These are phyloP conservation scores for Rheum nobile DNA, from an alignment of 148 eudicot genomes.

Conservation along the genomic window DNA sequence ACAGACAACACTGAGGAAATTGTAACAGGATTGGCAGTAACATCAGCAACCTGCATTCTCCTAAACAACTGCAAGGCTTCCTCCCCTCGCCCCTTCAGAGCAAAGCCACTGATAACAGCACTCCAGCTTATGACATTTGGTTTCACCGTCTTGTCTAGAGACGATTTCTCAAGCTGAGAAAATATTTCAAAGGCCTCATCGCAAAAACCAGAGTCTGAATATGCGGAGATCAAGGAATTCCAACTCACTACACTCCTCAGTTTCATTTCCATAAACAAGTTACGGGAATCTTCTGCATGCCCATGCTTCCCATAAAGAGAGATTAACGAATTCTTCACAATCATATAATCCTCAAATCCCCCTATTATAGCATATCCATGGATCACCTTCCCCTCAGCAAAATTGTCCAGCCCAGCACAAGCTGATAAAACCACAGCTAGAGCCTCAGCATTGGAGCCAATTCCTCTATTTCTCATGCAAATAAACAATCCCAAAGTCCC, in stretches of 20 bases:
- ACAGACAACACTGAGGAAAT: conserved; percentile 32
- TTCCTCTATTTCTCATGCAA: conserved; percentile 31
- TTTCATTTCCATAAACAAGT: conserved; percentile 32
- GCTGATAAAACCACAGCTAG: conserved; percentile 56
- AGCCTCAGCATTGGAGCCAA: conserved; percentile 35
- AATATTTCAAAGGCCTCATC: conserved; percentile 42
- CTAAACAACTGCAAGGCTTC: conserved; percentile 30
- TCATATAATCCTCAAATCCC: conserved; percentile 37
- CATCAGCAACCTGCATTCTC: conserved; percentile 38
- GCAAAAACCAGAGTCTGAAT: conserved; percentile 45
- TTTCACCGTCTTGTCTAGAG: conserved; percentile 13
- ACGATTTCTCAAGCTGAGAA: conserved; percentile 23
- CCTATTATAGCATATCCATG: conserved; percentile 34
- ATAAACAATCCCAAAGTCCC: conserved; percentile 27
- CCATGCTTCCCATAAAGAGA: conserved; percentile 44
- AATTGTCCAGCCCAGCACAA: conserved; percentile 27
- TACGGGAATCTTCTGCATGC: conserved; percentile 25
- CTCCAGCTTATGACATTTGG: conserved; percentile 48
- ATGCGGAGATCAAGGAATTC: conserved; percentile 58
- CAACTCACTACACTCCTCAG: conserved; percentile 43
- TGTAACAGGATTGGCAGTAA: conserved; percentile 33
- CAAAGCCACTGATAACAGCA: conserved; percentile 28
- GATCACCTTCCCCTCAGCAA: conserved; percentile 23
- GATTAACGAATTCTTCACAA: conserved; percentile 46
- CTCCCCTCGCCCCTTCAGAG: conserved; percentile 12